Evolutionary conservation across 192 early-diverging fungal genomes (phyloP), one percentile per base, ranked within the genome.

Genomic region (Geranomyces variabilis): DNA sequence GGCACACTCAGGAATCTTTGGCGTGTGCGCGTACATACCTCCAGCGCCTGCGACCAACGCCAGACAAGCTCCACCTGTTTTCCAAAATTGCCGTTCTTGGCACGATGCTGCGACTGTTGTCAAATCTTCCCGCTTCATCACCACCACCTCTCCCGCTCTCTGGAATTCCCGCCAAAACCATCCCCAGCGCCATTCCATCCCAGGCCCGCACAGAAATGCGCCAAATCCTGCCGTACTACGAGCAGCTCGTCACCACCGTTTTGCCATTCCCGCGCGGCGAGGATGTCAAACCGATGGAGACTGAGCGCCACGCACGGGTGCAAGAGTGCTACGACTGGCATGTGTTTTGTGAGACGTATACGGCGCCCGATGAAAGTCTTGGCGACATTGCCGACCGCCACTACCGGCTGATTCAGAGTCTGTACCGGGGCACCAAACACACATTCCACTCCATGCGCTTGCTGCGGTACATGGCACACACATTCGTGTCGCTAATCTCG

Each of bases 341-440:
- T 5, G 75, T 72, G 29, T 46, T 79, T 17, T n/a, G 70, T 4
- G 80, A 80, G 59, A 70, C 71, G 43, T 66, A 51, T 21, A 22
- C 49, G 9, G 24, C 26, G 14, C 53, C 44, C 34, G 83, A 68
- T 13, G 76, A 79, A 58, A 51, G 44, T 26, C 36, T 68, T n/a
- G 79, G 75, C 48, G 80, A 82, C 41, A 46, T 56, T 22, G 68
- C 79, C 1, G 85, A 86, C 22, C 49, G 77, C 22, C 74, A 81
- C 26, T 79, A 78, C 43, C 59, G 75, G 14, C 55, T 86, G 17
- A 58, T 86, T 26, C 80, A 86, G 70, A 78, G 80, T 57, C 21
- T 86, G 49, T 86, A 86, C 70, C 62, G 83, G 4, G 85, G 79
- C 21, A 84, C 85, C 14, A 76, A 70, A 33, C 81, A 84, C 57